phyloP scores from a whole-genome alignment of 2,329 filamentous ascomycete species.

The Sphaerulina musiva region DNA sequence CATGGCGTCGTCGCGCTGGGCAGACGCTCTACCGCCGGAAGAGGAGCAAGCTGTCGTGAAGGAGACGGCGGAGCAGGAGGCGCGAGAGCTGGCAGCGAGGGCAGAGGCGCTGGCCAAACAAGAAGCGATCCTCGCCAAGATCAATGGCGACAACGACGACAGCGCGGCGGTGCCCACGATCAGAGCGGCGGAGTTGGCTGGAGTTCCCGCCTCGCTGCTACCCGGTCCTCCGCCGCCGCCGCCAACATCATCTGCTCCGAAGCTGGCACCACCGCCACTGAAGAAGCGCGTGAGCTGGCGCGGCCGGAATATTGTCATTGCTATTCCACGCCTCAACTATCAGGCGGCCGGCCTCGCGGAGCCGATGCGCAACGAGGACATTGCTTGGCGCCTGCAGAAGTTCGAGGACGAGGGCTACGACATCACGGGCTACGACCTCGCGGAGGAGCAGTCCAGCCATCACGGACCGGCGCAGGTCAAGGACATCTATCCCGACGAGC shows the following conservation, averaged over 20 bases:
- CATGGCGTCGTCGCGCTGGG: conserved; percentile 27
- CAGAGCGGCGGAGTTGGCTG: neutral
- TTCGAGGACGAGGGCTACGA: conserved; percentile 67
- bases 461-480: conserved; percentile 52
- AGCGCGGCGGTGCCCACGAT: neutral
- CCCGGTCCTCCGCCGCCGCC: conserved; percentile 2
- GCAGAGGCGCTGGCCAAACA: conserved; percentile 7
- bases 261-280: conserved; percentile 32
- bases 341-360: conserved; percentile 38
- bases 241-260: conserved; percentile 11
- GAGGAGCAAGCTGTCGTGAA: conserved; percentile 6
- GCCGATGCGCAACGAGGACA: conserved; percentile 47
- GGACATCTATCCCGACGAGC: conserved; percentile 58
- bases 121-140: conserved; percentile 6
- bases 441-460: conserved; percentile 33
- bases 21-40: conserved; percentile 24
- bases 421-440: conserved; percentile 61
- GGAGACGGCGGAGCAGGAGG: conserved; percentile 5
- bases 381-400: conserved; percentile 55
- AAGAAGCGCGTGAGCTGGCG: conserved; percentile 43
- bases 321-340: conserved; percentile 40
- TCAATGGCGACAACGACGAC: conserved; percentile 8
- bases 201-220: conserved; percentile 1
- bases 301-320: conserved; percentile 42
- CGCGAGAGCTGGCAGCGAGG: conserved; percentile 3